Evolutionary conservation across 2,329 filamentous ascomycete species (phyloP).

Genomic region (Lachnum nothofagi): DNA sequence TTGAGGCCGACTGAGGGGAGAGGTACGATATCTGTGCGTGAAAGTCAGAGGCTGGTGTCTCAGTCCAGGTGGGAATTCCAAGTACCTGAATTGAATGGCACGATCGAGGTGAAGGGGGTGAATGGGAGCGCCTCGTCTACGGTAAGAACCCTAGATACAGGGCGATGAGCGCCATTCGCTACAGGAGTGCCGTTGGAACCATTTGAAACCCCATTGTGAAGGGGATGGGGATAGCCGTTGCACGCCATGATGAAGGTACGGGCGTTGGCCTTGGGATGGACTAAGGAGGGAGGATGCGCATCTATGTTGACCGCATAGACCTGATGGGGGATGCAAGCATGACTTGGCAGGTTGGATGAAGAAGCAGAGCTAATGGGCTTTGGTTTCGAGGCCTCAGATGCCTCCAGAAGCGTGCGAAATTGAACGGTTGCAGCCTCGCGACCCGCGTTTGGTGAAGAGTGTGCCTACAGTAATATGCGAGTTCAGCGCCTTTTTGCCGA

Average conservation of each 20-base stretch:
- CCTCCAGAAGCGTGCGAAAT: conserved; percentile 1
- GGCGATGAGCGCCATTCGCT: conserved; percentile 9
- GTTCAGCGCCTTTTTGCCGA: too few species aligned
- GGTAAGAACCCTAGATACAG: conserved; percentile 45
- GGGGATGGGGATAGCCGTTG: conserved; percentile 24
- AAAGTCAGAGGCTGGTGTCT: conserved; percentile 14
- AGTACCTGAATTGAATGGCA: conserved; percentile 71
- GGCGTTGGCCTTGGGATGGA: neutral
- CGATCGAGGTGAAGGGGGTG: conserved; percentile 73
- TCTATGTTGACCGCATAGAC: conserved; percentile 3
- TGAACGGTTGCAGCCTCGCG: conserved; percentile 15
- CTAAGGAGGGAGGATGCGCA: neutral
- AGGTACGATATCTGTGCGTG: conserved; percentile 56
- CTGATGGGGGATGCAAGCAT: conserved; percentile 4
- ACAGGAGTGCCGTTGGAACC: conserved; percentile 17
- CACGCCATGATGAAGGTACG: conserved; percentile 22
- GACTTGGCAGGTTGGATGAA: neutral
- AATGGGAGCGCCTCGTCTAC: conserved; percentile 76
- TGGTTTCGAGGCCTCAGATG: conserved; percentile 1
- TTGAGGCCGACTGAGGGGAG: conserved; percentile 54
- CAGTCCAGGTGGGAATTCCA: conserved; percentile 2
- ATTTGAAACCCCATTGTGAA: conserved; percentile 20
- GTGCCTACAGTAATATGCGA: too few species aligned
- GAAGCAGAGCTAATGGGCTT: neutral
- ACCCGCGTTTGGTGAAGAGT: too few species aligned